A percentile compares a stretch with the other conserved stretches of the same genome.
phyloP scores from a whole-genome alignment of 805 yeast genomes.

The Zygosaccharomyces gambellarensis region DNA sequence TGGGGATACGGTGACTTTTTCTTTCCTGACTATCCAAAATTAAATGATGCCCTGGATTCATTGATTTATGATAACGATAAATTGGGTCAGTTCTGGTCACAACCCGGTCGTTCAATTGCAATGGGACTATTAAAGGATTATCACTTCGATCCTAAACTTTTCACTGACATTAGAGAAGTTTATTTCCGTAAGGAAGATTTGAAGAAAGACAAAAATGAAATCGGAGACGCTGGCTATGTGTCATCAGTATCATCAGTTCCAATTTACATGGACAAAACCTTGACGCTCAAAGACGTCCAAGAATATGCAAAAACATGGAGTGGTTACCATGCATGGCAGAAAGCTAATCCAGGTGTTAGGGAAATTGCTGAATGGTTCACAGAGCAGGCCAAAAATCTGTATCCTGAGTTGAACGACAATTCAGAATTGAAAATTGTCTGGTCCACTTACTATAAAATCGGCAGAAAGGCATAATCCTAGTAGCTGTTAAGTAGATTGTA shows the following conservation, averaged over 20 bases:
- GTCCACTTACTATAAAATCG: constrained; percentile 28
- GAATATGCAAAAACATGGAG: constrained; percentile 67
- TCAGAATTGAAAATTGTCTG: constrained; percentile 21
- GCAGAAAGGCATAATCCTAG: constrained; percentile 4
- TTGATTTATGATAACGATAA: constrained; percentile 46
- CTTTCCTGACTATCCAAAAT: constrained; percentile 46
- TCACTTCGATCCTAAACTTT: constrained; percentile 31
- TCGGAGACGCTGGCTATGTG: constrained; percentile 1
- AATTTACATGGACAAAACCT: constrained; percentile 34
- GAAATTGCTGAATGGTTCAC: constrained; percentile 49
- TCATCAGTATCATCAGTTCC: constrained; percentile 16
- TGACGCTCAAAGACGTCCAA: constrained; percentile 43
- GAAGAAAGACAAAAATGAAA: constrained; percentile 10
- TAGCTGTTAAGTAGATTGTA: no score
- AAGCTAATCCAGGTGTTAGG: constrained; percentile 31
- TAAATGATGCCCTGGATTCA: constrained; percentile 49
- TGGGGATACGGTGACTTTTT: constrained; percentile 79
- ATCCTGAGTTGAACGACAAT: constrained; percentile 15
- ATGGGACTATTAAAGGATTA: constrained; percentile 36
- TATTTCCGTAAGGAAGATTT: constrained; percentile 24
- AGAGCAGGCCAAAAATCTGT: constrained; percentile 36
- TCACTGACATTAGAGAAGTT: constrained; percentile 36
- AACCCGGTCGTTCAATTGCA: constrained; percentile 65
- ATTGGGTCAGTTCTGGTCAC: constrained; percentile 68
- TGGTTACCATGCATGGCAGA: constrained; percentile 54